Base-by-base conservation (phyloP, 2,329 filamentous ascomycete genomes). In the Tolypocladium cylindrosporum region DNA sequence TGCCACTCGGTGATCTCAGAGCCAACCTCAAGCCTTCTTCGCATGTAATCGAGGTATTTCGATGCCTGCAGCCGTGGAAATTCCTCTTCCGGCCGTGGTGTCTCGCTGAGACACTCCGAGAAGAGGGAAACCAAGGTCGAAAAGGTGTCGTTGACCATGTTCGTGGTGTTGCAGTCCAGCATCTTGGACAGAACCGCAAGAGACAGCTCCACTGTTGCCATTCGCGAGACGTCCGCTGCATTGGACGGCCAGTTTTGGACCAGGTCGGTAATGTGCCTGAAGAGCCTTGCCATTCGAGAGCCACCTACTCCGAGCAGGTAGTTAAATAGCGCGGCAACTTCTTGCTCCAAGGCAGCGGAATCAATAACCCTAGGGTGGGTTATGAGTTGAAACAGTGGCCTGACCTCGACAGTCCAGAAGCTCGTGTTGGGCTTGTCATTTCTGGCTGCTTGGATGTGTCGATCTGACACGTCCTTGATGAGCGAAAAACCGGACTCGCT, bases 301-400 rank as follows among this genome's bases (percentile, higher is more conserved):
- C 69, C 71, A 1, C 71, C 69, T 37, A 72, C 59, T 8, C 74
- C 74, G 8, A 67, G 58, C 0, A 76, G 55, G 52, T 69, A 72
- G 42, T 69, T 73, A 60, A 68, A 72, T 19, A 76, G 66, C 0
- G 54, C 57, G 3, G 69, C 67, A 1, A 74, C 69, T 40, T 75
- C 63, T 41, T 71, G 67, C 56, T 77, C 74, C 16, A 77, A 63
- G 0, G 75, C 64, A 13, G 71, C 68, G 9, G 73, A 77, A 52
- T 72, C 68, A 1, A 69, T 58, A 8, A 74, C 67, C 5, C 65
- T 62, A 4, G 64, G 57, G 34, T 77, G 72, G 1, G 70, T 72
- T 14, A 75, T 58, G 8, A 75, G 51, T 8, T 63, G 59, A 40
- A 76, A 72, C 1, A 77, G 62, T 0, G 70, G 73, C 36, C 60